These are phyloP conservation scores for Sporisorium scitamineum DNA, from an alignment of 1,284 basidiomycete genomes.

Conservation along the genomic window DNA sequence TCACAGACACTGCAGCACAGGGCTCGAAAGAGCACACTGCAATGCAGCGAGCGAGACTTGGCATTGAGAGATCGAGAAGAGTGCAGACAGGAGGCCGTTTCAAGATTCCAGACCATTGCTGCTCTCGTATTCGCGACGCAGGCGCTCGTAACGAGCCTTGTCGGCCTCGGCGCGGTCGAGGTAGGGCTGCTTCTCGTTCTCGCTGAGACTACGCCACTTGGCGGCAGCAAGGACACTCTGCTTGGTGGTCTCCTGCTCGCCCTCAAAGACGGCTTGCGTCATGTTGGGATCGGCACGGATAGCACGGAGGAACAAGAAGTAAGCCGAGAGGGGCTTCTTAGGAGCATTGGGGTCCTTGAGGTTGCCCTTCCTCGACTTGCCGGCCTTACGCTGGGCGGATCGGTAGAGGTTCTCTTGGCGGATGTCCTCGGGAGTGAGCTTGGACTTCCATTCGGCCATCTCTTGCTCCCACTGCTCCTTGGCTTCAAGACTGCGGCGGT, in stretches of 20 bases:
- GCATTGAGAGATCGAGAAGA: background rate
- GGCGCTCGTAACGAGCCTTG: constrained; percentile 63
- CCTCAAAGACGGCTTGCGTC: constrained; percentile 82
- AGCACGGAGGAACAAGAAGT: constrained; percentile 90
- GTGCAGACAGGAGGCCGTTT: constrained; percentile 5
- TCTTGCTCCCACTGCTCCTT: constrained; percentile 86
- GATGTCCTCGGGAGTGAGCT: constrained; percentile 92
- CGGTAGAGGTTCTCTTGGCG: constrained; percentile 91
- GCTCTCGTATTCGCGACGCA: constrained; percentile 61
- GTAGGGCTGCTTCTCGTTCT: constrained; percentile 78
- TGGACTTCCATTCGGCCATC: constrained; percentile 85
- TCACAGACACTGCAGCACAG: background rate
- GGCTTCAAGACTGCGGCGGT: constrained; percentile 77
- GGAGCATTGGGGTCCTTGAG: constrained; percentile 97
- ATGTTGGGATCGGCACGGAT: constrained; percentile 63
- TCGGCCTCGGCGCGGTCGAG: constrained; percentile 62
- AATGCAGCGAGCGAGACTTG: background rate
- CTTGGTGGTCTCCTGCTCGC: constrained; percentile 91
- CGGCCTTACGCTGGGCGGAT: constrained; percentile 89
- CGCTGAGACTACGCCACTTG: constrained; percentile 89
- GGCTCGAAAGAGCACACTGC: background rate
- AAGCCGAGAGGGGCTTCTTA: constrained; percentile 93
- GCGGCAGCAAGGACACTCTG: constrained; percentile 93
- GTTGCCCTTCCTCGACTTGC: constrained; percentile 91
- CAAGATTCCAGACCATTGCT: constrained; percentile 33